phyloP scores from a whole-genome alignment of 2,329 filamentous ascomycete genomes.

The Pseudogymnoascus sp. region DNA sequence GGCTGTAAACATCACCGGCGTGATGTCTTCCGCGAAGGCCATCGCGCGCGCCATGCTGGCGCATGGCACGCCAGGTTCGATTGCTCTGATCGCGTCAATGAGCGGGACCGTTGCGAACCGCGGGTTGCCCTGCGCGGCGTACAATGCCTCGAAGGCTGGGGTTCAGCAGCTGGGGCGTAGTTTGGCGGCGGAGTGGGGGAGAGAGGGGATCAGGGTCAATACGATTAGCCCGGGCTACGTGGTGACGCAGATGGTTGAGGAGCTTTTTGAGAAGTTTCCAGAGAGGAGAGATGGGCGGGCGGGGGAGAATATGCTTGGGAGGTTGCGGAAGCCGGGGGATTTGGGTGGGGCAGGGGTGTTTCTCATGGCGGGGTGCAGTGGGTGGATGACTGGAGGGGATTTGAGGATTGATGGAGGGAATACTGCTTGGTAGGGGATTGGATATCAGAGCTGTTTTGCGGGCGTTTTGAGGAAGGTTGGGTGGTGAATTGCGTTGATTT shows the following conservation, averaged over 20 bases:
- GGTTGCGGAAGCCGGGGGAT: conserved; percentile 61
- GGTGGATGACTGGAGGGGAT: conserved; percentile 57
- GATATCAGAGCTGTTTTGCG: background rate
- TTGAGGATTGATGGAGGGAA: background rate
- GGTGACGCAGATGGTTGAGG: conserved; percentile 75
- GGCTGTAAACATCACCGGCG: conserved; percentile 80
- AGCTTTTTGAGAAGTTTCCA: conserved; percentile 69
- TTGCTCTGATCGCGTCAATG: conserved; percentile 66
- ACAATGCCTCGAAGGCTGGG: conserved; percentile 71
- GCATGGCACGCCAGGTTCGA: conserved; percentile 55
- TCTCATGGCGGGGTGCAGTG: conserved; percentile 59
- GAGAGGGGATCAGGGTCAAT: conserved; percentile 65
- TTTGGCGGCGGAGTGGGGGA: conserved; percentile 67
- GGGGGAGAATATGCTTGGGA: conserved; percentile 78
- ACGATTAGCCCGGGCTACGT: conserved; percentile 77
- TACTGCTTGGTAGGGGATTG: conserved; percentile 1
- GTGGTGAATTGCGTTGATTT: background rate
- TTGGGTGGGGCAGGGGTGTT: conserved; percentile 67
- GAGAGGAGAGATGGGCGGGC: conserved; percentile 65
- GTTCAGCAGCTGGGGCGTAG: conserved; percentile 67
- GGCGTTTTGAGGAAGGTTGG: background rate
- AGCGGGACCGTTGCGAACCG: conserved; percentile 68
- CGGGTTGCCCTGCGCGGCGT: conserved; percentile 58
- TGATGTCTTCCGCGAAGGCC: conserved; percentile 79
- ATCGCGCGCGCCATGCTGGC: conserved; percentile 71